Conservation (phyloP, 169 alveolate genomes). For the Plasmodium billcollinsi region DNA sequence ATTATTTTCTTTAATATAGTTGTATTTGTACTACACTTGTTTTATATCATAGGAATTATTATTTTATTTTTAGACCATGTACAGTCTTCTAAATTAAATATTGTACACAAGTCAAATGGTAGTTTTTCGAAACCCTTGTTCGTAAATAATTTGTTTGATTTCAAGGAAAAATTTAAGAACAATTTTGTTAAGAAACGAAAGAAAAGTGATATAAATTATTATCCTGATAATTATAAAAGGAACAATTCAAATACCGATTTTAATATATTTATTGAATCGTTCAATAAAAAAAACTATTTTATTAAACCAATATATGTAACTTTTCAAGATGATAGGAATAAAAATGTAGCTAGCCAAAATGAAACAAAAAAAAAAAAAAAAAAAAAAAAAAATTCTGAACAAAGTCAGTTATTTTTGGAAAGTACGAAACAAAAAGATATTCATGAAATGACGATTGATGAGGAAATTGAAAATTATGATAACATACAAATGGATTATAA, state of each 20-base stretch:
- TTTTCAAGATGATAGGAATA: background rate
- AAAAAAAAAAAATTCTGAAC: background rate
- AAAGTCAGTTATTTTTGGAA: background rate
- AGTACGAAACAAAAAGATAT: background rate
- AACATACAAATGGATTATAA: background rate
- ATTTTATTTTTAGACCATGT: constrained; percentile 11
- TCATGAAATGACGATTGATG: background rate
- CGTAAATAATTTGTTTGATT: background rate
- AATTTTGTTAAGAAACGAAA: background rate
- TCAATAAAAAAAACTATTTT: constrained; percentile 49
- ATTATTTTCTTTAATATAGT: constrained; percentile 6
- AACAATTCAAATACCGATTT: background rate
- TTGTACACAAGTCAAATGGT: background rate
- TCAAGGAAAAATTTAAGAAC: background rate
- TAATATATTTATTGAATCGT: constrained; percentile 6
- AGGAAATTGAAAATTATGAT: background rate
- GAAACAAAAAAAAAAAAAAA: background rate
- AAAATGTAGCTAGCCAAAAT: background rate
- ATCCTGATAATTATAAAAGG: background rate
- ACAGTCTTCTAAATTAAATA: background rate
- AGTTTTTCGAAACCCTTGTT: background rate
- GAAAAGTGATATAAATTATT: background rate
- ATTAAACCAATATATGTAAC: constrained; percentile 22
- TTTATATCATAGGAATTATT: constrained; percentile 1
- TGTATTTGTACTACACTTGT: background rate